Percentiles rank a stretch among this genome's conserved stretches.
Evolutionary conservation across 1,139 yeast genomes (phyloP).

Genomic region (Taphrina populina): DNA sequence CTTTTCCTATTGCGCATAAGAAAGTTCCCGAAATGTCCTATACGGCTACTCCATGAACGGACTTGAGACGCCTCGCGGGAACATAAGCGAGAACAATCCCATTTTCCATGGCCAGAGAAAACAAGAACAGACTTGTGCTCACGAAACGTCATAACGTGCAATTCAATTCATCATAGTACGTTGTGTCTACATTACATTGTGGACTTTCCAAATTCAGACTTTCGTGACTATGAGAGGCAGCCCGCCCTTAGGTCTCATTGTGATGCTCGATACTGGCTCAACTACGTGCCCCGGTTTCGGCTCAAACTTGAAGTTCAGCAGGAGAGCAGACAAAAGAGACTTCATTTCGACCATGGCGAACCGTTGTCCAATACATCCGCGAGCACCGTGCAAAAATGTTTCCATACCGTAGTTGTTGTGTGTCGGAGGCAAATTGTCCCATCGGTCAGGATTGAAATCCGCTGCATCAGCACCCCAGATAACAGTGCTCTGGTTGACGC

Average conservation of each 20-base stretch:
- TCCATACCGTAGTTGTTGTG: slow-evolving; percentile 36
- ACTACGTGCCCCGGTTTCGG: slow-evolving; percentile 33
- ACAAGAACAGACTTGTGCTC: too few species aligned
- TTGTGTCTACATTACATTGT: too few species aligned
- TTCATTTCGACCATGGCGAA: slow-evolving; percentile 38
- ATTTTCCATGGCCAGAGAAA: too few species aligned
- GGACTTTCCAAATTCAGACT: not conserved
- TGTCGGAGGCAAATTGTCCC: slow-evolving; percentile 36
- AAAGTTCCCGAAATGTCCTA: too few species aligned
- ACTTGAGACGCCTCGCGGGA: too few species aligned
- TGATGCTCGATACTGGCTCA: slow-evolving; percentile 30
- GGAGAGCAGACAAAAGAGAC: slow-evolving; percentile 35
- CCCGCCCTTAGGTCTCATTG: slow-evolving; percentile 36
- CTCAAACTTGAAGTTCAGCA: slow-evolving; percentile 36
- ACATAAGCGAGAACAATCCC: too few species aligned
- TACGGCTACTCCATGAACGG: too few species aligned
- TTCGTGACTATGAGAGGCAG: slow-evolving; percentile 35
- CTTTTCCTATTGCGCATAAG: too few species aligned
- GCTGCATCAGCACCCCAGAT: slow-evolving; percentile 39
- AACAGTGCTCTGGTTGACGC: slow-evolving; percentile 33
- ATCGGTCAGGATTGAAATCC: slow-evolving; percentile 38
- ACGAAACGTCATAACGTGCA: too few species aligned
- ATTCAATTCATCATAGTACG: too few species aligned
- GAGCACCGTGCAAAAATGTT: slow-evolving; percentile 38
- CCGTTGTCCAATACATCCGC: slow-evolving; percentile 38